Base-by-base conservation (phyloP, 495 filamentous ascomycete genomes). In the Chaetomium fimeti region DNA sequence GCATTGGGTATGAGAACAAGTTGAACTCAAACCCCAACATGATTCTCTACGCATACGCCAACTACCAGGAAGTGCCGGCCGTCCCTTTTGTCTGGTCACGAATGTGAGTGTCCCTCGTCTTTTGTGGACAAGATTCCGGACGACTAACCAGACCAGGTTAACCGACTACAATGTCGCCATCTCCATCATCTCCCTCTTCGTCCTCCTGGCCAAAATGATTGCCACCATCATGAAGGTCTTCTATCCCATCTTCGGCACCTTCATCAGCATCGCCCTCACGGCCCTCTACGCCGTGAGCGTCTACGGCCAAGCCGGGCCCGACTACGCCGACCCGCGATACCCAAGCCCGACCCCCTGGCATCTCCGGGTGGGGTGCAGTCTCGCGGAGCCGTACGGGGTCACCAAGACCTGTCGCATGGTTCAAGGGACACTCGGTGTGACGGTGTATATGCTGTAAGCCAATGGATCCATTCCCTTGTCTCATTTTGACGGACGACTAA, bases 151-250 rank as follows among this genome's bases (percentile, higher is more conserved):
- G 7, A 1, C 45, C 75, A 97, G 92, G 70, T 75, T 91, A 47
- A 92, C 90, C 57, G 79, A 89, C 57, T 96, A 79, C 77, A 93
- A 95, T 73, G 85, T 96, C 63, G 88, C 91, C 61, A 86, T 96
- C 70, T 85, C 89, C 55, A 87, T 96, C 65, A 75, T 96, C 64
- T 87, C 80, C 60, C 84, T 86, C 69, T 90, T 90, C 78, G 71
- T 88, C 70, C 81, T 88, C 63, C 82, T 90, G 29, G 77, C 77
- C 67, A 89, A 89, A 76, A 77, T 78, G 67, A 86, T 89, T 36
- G 78, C 88, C 58, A 88, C 86, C 77, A 79, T 90, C 65, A 83
- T 92, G 76, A 84, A 87, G 68, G 76, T 90, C 68, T 91, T 88
- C 76, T 86, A 81, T 55, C 92, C 92, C 4, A 75, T 92, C 38